These are phyloP conservation scores for Colletotrichum orchidophilum DNA, from an alignment of 2,329 filamentous ascomycete genomes.

Conservation along the genomic window DNA sequence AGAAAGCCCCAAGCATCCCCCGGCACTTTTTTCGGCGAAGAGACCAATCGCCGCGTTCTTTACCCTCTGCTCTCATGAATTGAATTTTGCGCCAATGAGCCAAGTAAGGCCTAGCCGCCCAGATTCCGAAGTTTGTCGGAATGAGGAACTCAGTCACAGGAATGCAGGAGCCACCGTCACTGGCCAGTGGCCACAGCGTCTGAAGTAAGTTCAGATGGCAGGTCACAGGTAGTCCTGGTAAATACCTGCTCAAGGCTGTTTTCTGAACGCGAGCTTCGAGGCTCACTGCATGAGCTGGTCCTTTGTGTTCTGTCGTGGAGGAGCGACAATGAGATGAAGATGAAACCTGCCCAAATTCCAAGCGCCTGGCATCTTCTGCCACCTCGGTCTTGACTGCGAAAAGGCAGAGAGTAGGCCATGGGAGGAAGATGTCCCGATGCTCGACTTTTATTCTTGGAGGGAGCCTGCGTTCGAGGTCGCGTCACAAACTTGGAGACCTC, in stretches of 20 bases:
- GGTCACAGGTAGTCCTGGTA: no score
- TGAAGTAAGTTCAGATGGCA: slow-evolving; percentile 28
- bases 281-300: not conserved
- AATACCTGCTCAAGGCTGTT: no score
- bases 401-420: not conserved
- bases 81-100: no score
- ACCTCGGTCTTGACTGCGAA: not conserved
- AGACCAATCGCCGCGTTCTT: not conserved
- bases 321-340: not conserved
- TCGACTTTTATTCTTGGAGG: not conserved
- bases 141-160: not conserved
- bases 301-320: not conserved
- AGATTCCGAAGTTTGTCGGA: not conserved
- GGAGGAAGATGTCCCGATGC: not conserved
- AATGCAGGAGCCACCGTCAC: not conserved
- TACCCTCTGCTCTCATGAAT: no score
- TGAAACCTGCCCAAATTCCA: not conserved
- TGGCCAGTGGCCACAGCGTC: slow-evolving; percentile 8
- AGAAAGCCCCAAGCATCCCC: not conserved
- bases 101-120: no score
- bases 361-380: not conserved
- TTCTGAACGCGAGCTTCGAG: no score
- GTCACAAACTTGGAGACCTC: not conserved
- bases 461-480: not conserved
- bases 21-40: slow-evolving; percentile 7